Evolutionary conservation across 2,329 filamentous ascomycete genomes (phyloP).

Genomic region (Zymoseptoria brevis): DNA sequence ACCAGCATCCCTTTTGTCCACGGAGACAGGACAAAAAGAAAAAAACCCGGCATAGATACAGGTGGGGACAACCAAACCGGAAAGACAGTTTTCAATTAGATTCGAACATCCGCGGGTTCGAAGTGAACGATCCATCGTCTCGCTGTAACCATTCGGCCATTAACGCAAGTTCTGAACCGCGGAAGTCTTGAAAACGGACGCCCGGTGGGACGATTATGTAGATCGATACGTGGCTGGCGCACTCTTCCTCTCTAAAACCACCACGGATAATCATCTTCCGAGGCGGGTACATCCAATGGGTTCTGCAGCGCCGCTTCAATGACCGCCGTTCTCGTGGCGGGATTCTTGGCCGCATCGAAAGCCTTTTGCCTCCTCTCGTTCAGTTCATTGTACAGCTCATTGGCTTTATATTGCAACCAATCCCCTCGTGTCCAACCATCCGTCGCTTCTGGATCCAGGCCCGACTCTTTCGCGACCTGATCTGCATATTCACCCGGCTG

Average conservation of each 20-base stretch:
- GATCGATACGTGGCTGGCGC: neutral
- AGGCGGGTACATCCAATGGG: neutral
- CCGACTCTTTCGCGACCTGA: constrained; percentile 29
- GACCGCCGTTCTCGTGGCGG: constrained; percentile 19
- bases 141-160: neutral
- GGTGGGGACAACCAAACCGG: neutral
- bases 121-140: neutral
- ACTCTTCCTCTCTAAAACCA: neutral
- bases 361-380: constrained; percentile 35
- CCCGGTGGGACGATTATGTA: neutral
- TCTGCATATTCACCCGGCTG: constrained; percentile 31
- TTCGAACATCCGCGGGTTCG: neutral
- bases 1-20: neutral
- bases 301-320: constrained; percentile 35
- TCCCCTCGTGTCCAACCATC: neutral
- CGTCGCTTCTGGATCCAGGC: constrained; percentile 4
- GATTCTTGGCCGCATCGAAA: constrained; percentile 7
- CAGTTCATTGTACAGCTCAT: constrained; percentile 37
- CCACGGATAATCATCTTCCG: neutral
- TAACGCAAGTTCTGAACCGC: neutral
- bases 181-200: neutral
- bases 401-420: constrained; percentile 31
- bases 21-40: neutral
- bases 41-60: neutral
- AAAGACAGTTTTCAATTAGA: neutral